A percentile compares a stretch with the other conserved stretches of the same genome.
Conservation (phyloP, 192 early-diverging fungal genomes). For the Helicostylum pulchrum region DNA sequence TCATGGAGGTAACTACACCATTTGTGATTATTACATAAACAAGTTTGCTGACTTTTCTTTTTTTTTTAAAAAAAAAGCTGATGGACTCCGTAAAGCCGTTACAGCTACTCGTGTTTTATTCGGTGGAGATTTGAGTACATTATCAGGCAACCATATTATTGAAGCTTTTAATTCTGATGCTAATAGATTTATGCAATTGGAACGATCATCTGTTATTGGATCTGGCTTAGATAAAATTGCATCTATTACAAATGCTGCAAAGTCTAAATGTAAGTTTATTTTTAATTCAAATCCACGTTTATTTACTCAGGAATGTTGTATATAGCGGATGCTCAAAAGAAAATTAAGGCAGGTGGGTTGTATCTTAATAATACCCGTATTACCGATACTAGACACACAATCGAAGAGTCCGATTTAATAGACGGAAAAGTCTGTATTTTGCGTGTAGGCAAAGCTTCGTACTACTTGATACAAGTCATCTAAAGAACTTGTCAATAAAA, state of each 20-base stretch:
- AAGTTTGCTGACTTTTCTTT: not conserved
- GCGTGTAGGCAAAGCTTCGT: constrained; percentile 77
- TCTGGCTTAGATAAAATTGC: constrained; percentile 58
- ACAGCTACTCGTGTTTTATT: constrained; percentile 76
- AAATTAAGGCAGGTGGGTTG: constrained; percentile 74
- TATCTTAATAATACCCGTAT: constrained; percentile 72
- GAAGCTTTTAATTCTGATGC: constrained; percentile 71
- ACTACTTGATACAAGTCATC: constrained; percentile 52
- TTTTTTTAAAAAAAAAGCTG: constrained; percentile 30
- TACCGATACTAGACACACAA: constrained; percentile 34
- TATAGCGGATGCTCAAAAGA: constrained; percentile 71
- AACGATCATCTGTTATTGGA: constrained; percentile 40
- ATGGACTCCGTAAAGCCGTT: constrained; percentile 60
- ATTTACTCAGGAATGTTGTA: not conserved
- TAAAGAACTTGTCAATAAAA: constrained; percentile 4
- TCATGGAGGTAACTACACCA: constrained; percentile 65
- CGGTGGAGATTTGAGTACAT: constrained; percentile 48
- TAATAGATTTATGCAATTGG: constrained; percentile 49
- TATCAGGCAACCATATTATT: constrained; percentile 56
- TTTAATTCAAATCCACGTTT: not conserved
- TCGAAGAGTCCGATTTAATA: constrained; percentile 54
- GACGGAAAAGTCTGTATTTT: constrained; percentile 67
- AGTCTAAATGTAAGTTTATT: constrained; percentile 60
- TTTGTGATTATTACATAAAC: not conserved
- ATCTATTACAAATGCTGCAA: constrained; percentile 55